A percentile compares a stretch with the other conserved stretches of the same genome.
phyloP scores from a whole-genome alignment of 306 rosid genomes.

The Elaeagnus macrophylla region DNA sequence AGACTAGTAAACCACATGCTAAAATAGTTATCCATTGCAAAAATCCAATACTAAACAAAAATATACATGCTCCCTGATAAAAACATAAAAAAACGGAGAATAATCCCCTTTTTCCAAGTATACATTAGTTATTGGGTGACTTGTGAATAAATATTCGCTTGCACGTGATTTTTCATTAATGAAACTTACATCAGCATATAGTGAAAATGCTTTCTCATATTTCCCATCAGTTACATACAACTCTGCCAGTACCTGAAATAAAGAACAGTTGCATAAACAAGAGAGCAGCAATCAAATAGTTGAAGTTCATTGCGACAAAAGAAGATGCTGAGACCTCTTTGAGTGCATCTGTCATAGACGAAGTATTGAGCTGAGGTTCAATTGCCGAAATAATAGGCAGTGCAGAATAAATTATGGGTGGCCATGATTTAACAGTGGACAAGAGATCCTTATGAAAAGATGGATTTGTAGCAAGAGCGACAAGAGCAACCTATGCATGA shows the following conservation, averaged over 20 bases:
- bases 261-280: constrained; percentile 13
- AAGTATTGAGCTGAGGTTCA: constrained; percentile 85
- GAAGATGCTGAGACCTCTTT: constrained; percentile 56
- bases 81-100: neutral
- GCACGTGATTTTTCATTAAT: constrained; percentile 13
- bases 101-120: too few relatives aligned
- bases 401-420: constrained; percentile 63
- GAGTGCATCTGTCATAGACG: constrained; percentile 72
- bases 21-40: too few relatives aligned
- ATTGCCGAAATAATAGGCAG: constrained; percentile 84
- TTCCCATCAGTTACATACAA: constrained; percentile 77
- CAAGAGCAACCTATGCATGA: constrained; percentile 79
- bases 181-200: constrained; percentile 90
- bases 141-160: constrained; percentile 1
- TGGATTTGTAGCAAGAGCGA: constrained; percentile 85
- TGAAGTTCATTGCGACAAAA: constrained; percentile 7
- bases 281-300: constrained; percentile 12
- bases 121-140: constrained; percentile 5
- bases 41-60: too few relatives aligned
- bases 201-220: constrained; percentile 72
- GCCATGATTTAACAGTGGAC: constrained; percentile 77
- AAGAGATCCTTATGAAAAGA: constrained; percentile 75
- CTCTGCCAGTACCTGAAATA: constrained; percentile 76
- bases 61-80: neutral
- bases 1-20: too few relatives aligned